These are phyloP conservation scores for Neophaeococcomyces aloes DNA, from an alignment of 2,329 filamentous ascomycete species.

Conservation along the genomic window DNA sequence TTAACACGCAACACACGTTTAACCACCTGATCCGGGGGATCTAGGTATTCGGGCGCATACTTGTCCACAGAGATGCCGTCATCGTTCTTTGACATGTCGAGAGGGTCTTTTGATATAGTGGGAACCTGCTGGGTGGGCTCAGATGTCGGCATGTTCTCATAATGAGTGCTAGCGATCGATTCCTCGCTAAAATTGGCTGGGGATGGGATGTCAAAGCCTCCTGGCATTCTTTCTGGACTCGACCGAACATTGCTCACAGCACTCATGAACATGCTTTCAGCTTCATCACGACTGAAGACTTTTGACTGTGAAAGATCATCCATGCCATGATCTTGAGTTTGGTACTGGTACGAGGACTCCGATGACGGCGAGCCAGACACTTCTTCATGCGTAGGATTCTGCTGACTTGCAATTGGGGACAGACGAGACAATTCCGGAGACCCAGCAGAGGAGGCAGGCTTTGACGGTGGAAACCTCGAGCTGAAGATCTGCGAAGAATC, in stretches of 20 bases:
- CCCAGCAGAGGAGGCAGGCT: background rate
- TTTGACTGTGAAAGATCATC: constrained; percentile 37
- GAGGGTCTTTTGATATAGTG: no score
- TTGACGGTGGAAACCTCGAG: background rate
- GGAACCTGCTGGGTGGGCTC: no score
- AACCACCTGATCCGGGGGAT: background rate
- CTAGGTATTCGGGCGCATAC: background rate
- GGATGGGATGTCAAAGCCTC: constrained; percentile 17
- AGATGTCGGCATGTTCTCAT: constrained; percentile 16
- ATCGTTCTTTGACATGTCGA: no score
- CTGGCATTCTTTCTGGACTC: background rate
- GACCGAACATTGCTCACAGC: constrained; percentile 38
- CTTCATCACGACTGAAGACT: constrained; percentile 39
- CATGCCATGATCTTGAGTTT: background rate
- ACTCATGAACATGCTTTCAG: constrained; percentile 45
- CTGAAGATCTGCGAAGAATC: constrained; percentile 5
- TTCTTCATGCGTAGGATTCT: background rate
- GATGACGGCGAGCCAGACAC: background rate
- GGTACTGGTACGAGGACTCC: background rate
- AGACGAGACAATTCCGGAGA: background rate
- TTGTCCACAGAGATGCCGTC: no score
- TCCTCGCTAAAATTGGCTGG: constrained; percentile 9
- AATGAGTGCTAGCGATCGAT: constrained; percentile 31
- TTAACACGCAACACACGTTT: constrained; percentile 6
- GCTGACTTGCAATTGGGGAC: background rate